These are phyloP conservation scores for Puccinia horiana DNA, from an alignment of 1,284 basidiomycete genomes.

Conservation along the genomic window DNA sequence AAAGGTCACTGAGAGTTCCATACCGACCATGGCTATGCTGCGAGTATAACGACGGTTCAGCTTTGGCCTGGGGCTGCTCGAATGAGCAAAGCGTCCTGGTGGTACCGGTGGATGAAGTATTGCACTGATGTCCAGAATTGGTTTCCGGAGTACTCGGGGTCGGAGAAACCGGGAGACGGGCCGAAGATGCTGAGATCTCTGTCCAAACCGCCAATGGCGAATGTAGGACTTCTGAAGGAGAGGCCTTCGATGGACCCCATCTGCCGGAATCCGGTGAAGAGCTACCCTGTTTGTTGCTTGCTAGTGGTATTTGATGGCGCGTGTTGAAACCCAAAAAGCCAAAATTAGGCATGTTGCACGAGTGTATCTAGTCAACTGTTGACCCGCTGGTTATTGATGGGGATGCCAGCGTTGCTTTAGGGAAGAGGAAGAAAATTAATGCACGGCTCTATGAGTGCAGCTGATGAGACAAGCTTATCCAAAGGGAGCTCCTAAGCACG, in stretches of 20 bases:
- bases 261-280: neutral
- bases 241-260: neutral
- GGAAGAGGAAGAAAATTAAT: neutral
- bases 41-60: neutral
- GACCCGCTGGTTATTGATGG: neutral
- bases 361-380: neutral
- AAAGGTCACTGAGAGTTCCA: neutral
- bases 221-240: neutral
- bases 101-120: neutral
- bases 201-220: neutral
- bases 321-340: slow-evolving; percentile 11
- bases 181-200: neutral
- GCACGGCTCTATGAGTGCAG: neutral
- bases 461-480: neutral
- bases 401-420: neutral
- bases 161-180: neutral
- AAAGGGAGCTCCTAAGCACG: slow-evolving; percentile 5
- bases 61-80: neutral
- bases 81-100: neutral
- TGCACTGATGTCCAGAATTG: neutral
- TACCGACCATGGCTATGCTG: neutral
- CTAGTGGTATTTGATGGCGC: neutral
- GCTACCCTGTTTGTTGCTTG: neutral
- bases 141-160: neutral
- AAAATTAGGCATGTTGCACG: slow-evolving; percentile 7